Base-by-base conservation (phyloP, 2,329 filamentous ascomycete species). In the Sporothrix variecibatus region DNA sequence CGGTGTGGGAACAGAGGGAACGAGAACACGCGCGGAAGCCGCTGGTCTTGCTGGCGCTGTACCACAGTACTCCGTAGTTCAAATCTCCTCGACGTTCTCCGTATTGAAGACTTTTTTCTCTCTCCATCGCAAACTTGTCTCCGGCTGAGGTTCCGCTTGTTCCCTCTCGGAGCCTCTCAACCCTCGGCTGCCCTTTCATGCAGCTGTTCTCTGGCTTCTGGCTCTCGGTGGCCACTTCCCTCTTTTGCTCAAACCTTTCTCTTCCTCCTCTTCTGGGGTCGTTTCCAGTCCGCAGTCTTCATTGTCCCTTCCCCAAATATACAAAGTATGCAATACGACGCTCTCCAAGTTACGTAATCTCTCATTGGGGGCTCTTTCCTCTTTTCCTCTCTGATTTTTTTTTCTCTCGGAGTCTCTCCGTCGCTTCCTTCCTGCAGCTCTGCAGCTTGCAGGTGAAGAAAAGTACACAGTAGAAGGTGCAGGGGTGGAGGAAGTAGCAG, bases 291-390 rank as follows among this genome's bases (percentile, higher is more conserved):
- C 20, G 11, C 43, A 49, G 9, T n/a, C 20, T 38, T 9, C 43
- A 12, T 53, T 46, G 23, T 69, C 28, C 20, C 56, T 53, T 40
- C 67, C 49, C 67, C 46, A 69, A 69, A 70, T 38, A 51, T n/a
- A 51, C n/a, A 6, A 6, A 28, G 68, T 31, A 71, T 71, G 53
- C 56, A 72, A 62, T 72, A 38, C 56, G 40, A 72, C 70, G 70
- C 70, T 58, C 68, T 31, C 68, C 51, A 70, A 69, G 5, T 62
- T 72, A 72, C 70, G 38, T 71, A 71, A 71, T 62, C 31, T 20
- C 15, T 38, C 28, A 58, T 51, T 49, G 43, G 65, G 62, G 62
- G 65, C 8, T 51, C 65, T 67, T 20, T 31, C 51, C 26, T 31
- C 23, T 20, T 56, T 28, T 56, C 23, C 3, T 56, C 51, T 51